Percentiles rank a stretch among this genome's conserved stretches.
Evolutionary conservation across 2,329 filamentous ascomycete species (phyloP).

Genomic region (Sclerotinia trifoliorum): DNA sequence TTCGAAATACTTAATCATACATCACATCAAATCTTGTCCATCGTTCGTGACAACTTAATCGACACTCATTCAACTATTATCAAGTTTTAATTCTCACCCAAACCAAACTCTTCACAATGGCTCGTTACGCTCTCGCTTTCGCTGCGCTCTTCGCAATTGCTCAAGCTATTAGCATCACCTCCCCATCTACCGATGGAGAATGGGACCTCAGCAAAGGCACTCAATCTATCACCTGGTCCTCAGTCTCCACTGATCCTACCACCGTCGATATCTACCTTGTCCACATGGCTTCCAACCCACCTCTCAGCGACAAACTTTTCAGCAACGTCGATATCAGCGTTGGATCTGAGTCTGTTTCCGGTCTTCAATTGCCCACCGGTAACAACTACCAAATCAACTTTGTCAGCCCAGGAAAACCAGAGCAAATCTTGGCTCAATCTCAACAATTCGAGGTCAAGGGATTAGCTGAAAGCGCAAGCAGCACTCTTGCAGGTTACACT

Average conservation of each 20-base stretch:
- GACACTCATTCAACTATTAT: constrained; percentile 9
- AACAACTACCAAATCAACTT: constrained; percentile 23
- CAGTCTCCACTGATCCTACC: constrained; percentile 17
- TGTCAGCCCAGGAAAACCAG: constrained; percentile 15
- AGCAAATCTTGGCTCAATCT: constrained; percentile 21
- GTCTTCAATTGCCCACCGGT: constrained; percentile 22
- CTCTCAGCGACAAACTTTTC: constrained; percentile 17
- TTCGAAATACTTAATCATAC: constrained; percentile 5
- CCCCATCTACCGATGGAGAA: constrained; percentile 6
- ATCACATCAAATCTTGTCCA: constrained; percentile 11
- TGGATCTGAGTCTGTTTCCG: constrained; percentile 4
- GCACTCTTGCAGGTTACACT: constrained; percentile 23
- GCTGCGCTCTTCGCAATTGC: constrained; percentile 21
- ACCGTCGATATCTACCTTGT: constrained; percentile 22
- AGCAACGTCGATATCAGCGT: constrained; percentile 1
- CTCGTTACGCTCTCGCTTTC: constrained; percentile 20
- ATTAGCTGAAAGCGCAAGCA: constrained; percentile 12
- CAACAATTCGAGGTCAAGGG: constrained; percentile 22
- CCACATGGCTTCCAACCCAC: constrained; percentile 18
- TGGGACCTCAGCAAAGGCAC: constrained; percentile 16
- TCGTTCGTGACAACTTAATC: constrained; percentile 17
- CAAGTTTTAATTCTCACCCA: constrained; percentile 4
- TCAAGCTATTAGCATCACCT: constrained; percentile 23
- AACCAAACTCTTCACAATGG: constrained; percentile 17
- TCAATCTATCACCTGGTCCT: constrained; percentile 22